A percentile compares a stretch with the other conserved stretches of the same genome.
Conservation (phyloP, 2,329 filamentous ascomycete genomes). For the Curvularia sp. region DNA sequence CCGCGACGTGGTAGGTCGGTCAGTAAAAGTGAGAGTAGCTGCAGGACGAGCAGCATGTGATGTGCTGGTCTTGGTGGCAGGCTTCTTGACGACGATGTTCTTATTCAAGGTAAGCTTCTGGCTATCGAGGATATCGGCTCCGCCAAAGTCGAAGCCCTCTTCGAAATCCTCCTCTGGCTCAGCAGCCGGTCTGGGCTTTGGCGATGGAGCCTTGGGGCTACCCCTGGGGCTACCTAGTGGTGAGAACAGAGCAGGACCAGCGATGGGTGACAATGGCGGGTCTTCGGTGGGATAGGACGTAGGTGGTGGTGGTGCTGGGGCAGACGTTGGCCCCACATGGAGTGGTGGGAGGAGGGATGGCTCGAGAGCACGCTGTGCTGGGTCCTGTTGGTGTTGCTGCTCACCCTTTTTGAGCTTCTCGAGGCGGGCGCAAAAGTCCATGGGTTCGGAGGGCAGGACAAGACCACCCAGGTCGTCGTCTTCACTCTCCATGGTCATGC, state of each 20-base stretch:
- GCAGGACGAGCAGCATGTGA: conserved; percentile 76
- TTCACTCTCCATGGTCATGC: conserved; percentile 89
- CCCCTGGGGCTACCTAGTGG: conserved; percentile 33
- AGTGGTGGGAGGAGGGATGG: conserved; percentile 29
- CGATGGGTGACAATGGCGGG: conserved; percentile 26
- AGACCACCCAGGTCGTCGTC: conserved; percentile 93
- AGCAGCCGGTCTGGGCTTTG: conserved; percentile 25
- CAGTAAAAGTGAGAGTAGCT: conserved; percentile 90
- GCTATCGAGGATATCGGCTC: conserved; percentile 80
- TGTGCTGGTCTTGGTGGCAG: conserved; percentile 60
- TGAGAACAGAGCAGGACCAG: conserved; percentile 25
- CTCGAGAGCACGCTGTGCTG: conserved; percentile 17
- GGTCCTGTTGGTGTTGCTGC: conserved; percentile 26
- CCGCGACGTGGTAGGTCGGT: conserved; percentile 70
- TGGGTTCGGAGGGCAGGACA: conserved; percentile 79
- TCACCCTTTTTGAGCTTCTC: conserved; percentile 69
- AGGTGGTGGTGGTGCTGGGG: conserved; percentile 23
- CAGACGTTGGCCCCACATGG: conserved; percentile 39
- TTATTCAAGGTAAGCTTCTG: conserved; percentile 85
- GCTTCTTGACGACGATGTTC: conserved; percentile 86
- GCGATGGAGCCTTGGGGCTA: conserved; percentile 27
- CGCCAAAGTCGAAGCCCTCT: conserved; percentile 83
- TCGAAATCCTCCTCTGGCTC: conserved; percentile 76
- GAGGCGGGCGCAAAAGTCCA: conserved; percentile 82
- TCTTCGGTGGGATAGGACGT: conserved; percentile 12